phyloP scores from a whole-genome alignment of 768 basidiomycete species.

The Lactarius deliciosus region DNA sequence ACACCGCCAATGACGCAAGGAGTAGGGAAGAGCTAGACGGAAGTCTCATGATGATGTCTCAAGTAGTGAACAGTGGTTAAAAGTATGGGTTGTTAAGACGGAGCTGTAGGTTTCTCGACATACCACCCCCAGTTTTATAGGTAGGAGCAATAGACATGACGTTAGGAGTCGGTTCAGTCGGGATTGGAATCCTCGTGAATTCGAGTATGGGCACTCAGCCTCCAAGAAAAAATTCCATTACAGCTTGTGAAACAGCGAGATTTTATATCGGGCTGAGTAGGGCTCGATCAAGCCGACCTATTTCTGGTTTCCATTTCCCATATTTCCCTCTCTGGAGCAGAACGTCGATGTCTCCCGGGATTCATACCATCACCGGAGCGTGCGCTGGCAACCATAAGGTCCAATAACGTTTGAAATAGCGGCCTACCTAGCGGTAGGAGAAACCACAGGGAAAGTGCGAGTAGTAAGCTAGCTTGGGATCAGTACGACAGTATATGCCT shows the following conservation, averaged over 20 bases:
- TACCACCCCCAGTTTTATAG: constrained; percentile 5
- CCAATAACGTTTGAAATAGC: constrained; percentile 44
- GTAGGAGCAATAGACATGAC: neutral
- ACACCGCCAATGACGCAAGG: constrained; percentile 35
- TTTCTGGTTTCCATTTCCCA: constrained; percentile 62
- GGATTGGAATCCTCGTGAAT: constrained; percentile 8
- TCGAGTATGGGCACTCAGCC: neutral
- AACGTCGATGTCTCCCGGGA: constrained; percentile 40
- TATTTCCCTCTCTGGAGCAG: constrained; percentile 48
- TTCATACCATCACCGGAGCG: constrained; percentile 31
- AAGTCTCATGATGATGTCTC: constrained; percentile 34
- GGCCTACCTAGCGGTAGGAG: constrained; percentile 64
- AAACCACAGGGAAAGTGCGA: constrained; percentile 59
- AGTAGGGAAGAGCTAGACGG: constrained; percentile 38
- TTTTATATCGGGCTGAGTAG: constrained; percentile 12
- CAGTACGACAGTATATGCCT: neutral
- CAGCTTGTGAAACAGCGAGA: neutral
- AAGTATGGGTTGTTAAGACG: neutral
- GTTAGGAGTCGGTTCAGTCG: neutral
- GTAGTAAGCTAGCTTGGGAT: constrained; percentile 38
- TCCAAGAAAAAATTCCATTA: neutral
- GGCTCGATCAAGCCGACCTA: constrained; percentile 31
- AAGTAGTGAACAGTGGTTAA: constrained; percentile 14
- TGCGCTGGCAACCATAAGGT: constrained; percentile 45
- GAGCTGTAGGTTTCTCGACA: constrained; percentile 5